A percentile compares a stretch with the other conserved stretches of the same genome.
Conservation (phyloP, 2,329 filamentous ascomycete species). For the Aspergillus eucalypticola region DNA sequence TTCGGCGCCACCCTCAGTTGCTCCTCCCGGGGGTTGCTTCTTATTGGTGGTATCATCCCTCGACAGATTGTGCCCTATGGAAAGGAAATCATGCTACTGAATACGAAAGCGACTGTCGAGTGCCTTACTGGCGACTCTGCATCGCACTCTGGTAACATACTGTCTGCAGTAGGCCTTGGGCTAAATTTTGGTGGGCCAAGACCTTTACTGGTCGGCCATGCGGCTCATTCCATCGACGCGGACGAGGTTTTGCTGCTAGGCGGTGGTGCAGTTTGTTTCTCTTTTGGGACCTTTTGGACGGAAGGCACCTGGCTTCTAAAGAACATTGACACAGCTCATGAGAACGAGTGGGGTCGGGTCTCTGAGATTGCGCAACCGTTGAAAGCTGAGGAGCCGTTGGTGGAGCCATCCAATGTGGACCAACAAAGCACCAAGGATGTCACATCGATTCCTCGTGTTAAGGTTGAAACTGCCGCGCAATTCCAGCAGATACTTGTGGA, state of each 20-base stretch:
- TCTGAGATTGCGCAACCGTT: slow-evolving; percentile 19
- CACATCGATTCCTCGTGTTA: slow-evolving; percentile 53
- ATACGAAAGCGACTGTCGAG: slow-evolving; percentile 22
- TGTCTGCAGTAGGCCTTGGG: slow-evolving; percentile 32
- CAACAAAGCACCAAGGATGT: slow-evolving; percentile 19
- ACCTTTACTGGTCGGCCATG: slow-evolving; percentile 72
- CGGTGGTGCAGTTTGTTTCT: slow-evolving; percentile 85
- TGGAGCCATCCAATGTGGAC: slow-evolving; percentile 2
- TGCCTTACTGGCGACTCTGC: slow-evolving; percentile 22
- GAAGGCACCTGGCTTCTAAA: slow-evolving; percentile 56
- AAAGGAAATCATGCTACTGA: slow-evolving; percentile 56
- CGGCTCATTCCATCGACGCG: slow-evolving; percentile 51
- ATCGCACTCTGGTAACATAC: slow-evolving; percentile 21
- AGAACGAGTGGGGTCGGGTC: slow-evolving; percentile 37
- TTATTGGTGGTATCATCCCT: slow-evolving; percentile 55
- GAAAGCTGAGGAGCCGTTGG: slow-evolving; percentile 8
- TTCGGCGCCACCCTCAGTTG: slow-evolving; percentile 56
- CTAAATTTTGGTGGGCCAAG: slow-evolving; percentile 42
- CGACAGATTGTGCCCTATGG: slow-evolving; percentile 40
- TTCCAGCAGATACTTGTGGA: slow-evolving; percentile 62
- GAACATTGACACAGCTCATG: slow-evolving; percentile 24
- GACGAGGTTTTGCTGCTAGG: slow-evolving; percentile 65
- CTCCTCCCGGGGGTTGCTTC: slow-evolving; percentile 48
- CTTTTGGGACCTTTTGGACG: slow-evolving; percentile 86
- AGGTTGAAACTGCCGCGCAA: slow-evolving; percentile 53